These are phyloP conservation scores for Phytophthora pluvialis DNA, from an alignment of 352 stramenopile genomes.

Conservation along the genomic window DNA sequence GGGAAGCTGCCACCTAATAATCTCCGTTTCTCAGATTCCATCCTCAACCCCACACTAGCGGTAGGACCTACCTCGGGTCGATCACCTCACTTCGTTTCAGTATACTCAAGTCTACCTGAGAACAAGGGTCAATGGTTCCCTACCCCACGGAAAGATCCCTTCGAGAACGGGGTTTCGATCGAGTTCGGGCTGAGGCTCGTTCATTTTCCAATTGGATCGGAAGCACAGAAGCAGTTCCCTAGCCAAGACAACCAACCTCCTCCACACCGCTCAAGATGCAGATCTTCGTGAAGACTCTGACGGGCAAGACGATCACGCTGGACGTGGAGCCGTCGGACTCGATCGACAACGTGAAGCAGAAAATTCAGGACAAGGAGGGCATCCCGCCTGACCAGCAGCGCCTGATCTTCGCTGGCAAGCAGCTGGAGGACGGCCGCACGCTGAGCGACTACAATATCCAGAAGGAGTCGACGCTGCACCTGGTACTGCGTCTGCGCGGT, in stretches of 20 bases:
- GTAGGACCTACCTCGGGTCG: conserved; percentile 12
- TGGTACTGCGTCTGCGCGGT: too few species aligned
- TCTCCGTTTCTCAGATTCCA: conserved; percentile 23
- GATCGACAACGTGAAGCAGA: conserved; percentile 60
- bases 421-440: conserved; percentile 95
- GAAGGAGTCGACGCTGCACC: conserved; percentile 37
- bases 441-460: conserved; percentile 62
- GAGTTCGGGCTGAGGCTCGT: not conserved
- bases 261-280: conserved; percentile 16
- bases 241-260: conserved; percentile 1
- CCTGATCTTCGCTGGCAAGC: conserved; percentile 96
- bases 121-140: conserved; percentile 8
- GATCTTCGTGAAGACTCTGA: conserved; percentile 32
- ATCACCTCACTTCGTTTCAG: conserved; percentile 13
- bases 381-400: conserved; percentile 95
- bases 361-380: conserved; percentile 60
- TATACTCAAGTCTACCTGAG: conserved; percentile 13
- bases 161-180: not conserved
- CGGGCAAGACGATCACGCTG: conserved; percentile 58
- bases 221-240: conserved; percentile 20
- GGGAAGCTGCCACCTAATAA: conserved; percentile 20
- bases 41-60: conserved; percentile 12
- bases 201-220: conserved; percentile 33
- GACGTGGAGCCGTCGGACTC: conserved; percentile 16
- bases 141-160: conserved; percentile 6